These are phyloP conservation scores for Diddensiella caesifluorescens DNA, from an alignment of 805 yeast species.

Conservation along the genomic window DNA sequence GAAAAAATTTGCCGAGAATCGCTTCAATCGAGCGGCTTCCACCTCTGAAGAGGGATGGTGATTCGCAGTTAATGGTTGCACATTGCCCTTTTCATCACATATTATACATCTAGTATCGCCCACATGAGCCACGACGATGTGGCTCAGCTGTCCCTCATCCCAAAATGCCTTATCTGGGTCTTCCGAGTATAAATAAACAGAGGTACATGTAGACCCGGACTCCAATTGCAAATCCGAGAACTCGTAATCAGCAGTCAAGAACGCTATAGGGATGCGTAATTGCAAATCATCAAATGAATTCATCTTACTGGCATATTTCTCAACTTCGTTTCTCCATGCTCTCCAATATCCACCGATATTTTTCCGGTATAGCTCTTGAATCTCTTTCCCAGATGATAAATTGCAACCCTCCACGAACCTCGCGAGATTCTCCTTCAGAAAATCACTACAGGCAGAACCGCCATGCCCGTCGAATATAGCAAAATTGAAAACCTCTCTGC, in stretches of 20 bases:
- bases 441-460: constrained; percentile 67
- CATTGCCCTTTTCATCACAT: constrained; percentile 76
- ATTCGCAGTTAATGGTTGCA: constrained; percentile 67
- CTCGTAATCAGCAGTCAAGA: constrained; percentile 59
- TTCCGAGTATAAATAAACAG: constrained; percentile 51
- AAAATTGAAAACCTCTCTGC: constrained; percentile 54
- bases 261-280: constrained; percentile 58
- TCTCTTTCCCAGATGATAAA: constrained; percentile 35
- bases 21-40: constrained; percentile 67
- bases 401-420: constrained; percentile 44
- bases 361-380: constrained; percentile 51
- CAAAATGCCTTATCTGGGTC: constrained; percentile 42
- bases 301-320: constrained; percentile 31
- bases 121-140: constrained; percentile 76
- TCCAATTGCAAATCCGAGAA: constrained; percentile 36
- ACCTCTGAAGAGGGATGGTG: constrained; percentile 85
- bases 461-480: constrained; percentile 95
- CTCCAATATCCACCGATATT: constrained; percentile 83
- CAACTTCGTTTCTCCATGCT: constrained; percentile 53
- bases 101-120: constrained; percentile 88
- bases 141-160: constrained; percentile 59
- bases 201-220: constrained; percentile 69
- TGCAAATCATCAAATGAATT: constrained; percentile 49
- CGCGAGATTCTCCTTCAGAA: constrained; percentile 50
- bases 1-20: constrained; percentile 56